These are phyloP conservation scores for Achaetomiella virescens DNA, from an alignment of 495 filamentous ascomycete genomes.

Conservation along the genomic window DNA sequence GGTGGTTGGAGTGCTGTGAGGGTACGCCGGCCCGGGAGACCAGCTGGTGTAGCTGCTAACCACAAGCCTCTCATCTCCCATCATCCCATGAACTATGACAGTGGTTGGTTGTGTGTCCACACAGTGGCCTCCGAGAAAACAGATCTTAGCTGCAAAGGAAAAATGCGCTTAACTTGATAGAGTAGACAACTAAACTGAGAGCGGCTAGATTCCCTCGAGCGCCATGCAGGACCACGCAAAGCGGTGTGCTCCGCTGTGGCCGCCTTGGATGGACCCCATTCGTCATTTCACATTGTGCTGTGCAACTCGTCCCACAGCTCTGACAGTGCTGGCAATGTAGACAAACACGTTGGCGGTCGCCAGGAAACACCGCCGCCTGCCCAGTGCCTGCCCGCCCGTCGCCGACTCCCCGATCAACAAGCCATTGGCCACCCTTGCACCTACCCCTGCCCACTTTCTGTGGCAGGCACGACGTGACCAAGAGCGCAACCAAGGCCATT, in stretches of 20 bases:
- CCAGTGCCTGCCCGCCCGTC: conserved; percentile 22
- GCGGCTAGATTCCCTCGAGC: background rate
- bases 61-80: background rate
- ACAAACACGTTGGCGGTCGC: conserved; percentile 9
- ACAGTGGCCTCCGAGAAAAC: background rate
- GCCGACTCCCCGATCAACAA: conserved; percentile 15
- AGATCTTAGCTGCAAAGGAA: background rate
- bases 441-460: background rate
- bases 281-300: conserved; percentile 18
- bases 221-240: background rate
- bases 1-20: background rate
- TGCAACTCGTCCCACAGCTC: conserved; percentile 7
- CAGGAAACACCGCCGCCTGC: background rate
- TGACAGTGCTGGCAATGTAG: conserved; percentile 14
- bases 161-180: background rate
- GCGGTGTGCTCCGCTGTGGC: conserved; percentile 21
- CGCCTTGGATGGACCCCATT: conserved; percentile 22
- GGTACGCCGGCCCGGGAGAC: conserved; percentile 15
- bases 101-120: background rate
- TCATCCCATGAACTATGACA: background rate
- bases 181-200: background rate
- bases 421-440: conserved; percentile 17
- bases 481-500: conserved; percentile 16
- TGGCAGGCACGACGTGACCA: conserved; percentile 17
- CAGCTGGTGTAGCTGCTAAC: conserved; percentile 28